Conservation (phyloP, 306 rosid genomes). For the Psophocarpus tetragonolobus region DNA sequence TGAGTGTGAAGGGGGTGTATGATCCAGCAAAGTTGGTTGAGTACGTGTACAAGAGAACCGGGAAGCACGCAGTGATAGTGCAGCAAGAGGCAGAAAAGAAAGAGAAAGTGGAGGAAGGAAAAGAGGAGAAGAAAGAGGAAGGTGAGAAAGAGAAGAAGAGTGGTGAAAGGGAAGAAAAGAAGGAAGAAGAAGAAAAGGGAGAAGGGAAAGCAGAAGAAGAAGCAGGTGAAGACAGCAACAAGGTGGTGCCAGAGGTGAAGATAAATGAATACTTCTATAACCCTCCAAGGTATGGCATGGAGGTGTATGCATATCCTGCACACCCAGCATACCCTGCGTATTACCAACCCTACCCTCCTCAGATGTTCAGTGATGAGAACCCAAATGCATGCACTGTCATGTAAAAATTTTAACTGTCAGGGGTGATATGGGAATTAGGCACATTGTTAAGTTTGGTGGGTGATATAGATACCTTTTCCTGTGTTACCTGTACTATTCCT, state of each 20-base stretch:
- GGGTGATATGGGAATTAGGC: slow-evolving; percentile 3
- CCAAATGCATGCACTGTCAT: slow-evolving; percentile 75
- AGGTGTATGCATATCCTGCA: slow-evolving; percentile 41
- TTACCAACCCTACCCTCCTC: slow-evolving; percentile 47
- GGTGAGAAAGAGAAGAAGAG: slow-evolving; percentile 46
- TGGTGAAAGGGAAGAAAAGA: slow-evolving; percentile 14
- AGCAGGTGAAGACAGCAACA: slow-evolving; percentile 41
- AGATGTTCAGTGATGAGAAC: slow-evolving; percentile 86
- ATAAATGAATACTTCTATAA: slow-evolving; percentile 43
- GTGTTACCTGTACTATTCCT: slow-evolving; percentile 30
- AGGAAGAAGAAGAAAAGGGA: slow-evolving; percentile 6
- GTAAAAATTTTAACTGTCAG: slow-evolving; percentile 24
- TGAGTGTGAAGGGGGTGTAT: slow-evolving; percentile 68
- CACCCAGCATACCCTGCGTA: neutral
- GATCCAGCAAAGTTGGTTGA: slow-evolving; percentile 67
- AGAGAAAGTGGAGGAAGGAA: slow-evolving; percentile 29
- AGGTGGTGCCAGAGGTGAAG: slow-evolving; percentile 51
- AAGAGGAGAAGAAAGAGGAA: slow-evolving; percentile 34
- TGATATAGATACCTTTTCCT: slow-evolving; percentile 15
- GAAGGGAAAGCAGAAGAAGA: neutral
- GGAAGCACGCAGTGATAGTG: slow-evolving; percentile 69
- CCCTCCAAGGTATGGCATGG: slow-evolving; percentile 53
- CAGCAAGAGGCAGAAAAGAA: slow-evolving; percentile 59
- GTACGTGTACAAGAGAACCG: slow-evolving; percentile 60
- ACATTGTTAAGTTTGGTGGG: slow-evolving; percentile 18